Percentiles rank a stretch among this genome's conserved stretches.
phyloP scores from a whole-genome alignment of 1,139 yeast genomes.

The Yamadazyma epiphylla region DNA sequence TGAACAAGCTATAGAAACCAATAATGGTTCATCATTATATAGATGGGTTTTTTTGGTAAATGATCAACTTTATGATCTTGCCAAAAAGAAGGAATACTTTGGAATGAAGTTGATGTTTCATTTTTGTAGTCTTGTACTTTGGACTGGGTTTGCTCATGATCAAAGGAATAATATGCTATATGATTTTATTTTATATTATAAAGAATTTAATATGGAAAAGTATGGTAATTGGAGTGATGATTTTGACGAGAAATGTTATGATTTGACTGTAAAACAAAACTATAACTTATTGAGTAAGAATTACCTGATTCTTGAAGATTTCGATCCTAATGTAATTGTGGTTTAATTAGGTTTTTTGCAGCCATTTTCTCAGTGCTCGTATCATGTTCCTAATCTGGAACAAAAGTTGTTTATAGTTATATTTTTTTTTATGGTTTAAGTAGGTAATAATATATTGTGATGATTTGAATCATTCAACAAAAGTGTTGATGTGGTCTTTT shows the following conservation, averaged over 20 bases:
- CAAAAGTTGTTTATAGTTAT: too few relatives aligned
- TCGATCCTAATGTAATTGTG: too few relatives aligned
- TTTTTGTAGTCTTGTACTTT: slow-evolving; percentile 17
- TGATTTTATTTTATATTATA: slow-evolving; percentile 20
- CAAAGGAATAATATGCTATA: slow-evolving; percentile 18
- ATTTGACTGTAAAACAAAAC: slow-evolving; percentile 5
- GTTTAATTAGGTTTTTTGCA: too few relatives aligned
- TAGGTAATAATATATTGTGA: too few relatives aligned
- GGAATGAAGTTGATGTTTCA: slow-evolving; percentile 21
- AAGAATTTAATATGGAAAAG: slow-evolving; percentile 9
- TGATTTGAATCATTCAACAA: too few relatives aligned
- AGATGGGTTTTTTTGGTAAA: slow-evolving; percentile 20
- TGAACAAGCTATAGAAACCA: slow-evolving; percentile 2
- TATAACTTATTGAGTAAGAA: background rate
- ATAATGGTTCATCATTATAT: slow-evolving; percentile 15
- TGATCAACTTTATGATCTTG: slow-evolving; percentile 9
- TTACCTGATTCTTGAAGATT: background rate
- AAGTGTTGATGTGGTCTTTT: too few relatives aligned
- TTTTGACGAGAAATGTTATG: slow-evolving; percentile 14
- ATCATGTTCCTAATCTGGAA: too few relatives aligned
- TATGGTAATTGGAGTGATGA: slow-evolving; percentile 17
- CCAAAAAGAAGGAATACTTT: slow-evolving; percentile 16
- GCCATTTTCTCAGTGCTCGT: too few relatives aligned
- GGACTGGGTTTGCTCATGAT: slow-evolving; percentile 15
- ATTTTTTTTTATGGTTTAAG: too few relatives aligned